Evolutionary conservation across 148 eudicot genomes (phyloP).

Genomic region (Chenopodium formosanum): DNA sequence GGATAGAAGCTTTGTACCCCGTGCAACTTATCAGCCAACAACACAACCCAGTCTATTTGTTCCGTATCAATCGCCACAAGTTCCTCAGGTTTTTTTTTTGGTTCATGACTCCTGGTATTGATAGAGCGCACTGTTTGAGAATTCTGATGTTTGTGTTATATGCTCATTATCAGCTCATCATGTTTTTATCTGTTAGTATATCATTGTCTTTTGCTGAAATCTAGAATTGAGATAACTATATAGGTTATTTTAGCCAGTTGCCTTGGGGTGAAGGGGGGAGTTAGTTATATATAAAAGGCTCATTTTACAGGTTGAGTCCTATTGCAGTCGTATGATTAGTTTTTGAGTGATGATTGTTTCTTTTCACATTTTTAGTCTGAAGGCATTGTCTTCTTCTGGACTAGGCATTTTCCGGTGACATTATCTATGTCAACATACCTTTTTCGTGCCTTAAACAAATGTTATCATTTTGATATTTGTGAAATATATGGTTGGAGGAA

Average conservation of each 20-base stretch:
- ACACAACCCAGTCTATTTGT: constrained; percentile 55
- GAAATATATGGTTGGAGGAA: too few species aligned
- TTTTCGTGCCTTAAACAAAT: too few species aligned
- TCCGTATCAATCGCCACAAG: constrained; percentile 63
- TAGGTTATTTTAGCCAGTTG: too few species aligned
- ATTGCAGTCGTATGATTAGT: too few species aligned
- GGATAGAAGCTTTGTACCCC: constrained; percentile 43
- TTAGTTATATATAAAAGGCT: not conserved
- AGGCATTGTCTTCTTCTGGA: too few species aligned
- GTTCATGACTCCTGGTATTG: not conserved
- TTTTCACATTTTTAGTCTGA: too few species aligned
- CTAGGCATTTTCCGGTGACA: too few species aligned
- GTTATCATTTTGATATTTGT: too few species aligned
- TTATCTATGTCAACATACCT: too few species aligned
- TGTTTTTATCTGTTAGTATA: not conserved
- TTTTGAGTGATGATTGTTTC: too few species aligned
- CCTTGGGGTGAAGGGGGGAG: not conserved
- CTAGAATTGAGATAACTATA: too few species aligned
- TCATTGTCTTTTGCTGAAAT: not conserved
- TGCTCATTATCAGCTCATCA: not conserved
- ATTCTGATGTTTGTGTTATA: not conserved
- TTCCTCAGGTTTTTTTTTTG: constrained; percentile 46
- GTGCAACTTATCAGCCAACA: constrained; percentile 54
- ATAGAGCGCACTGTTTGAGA: not conserved
- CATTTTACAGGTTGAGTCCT: too few species aligned